These are phyloP conservation scores for Plasmopara viticola DNA, from an alignment of 352 stramenopile species.

Conservation along the genomic window DNA sequence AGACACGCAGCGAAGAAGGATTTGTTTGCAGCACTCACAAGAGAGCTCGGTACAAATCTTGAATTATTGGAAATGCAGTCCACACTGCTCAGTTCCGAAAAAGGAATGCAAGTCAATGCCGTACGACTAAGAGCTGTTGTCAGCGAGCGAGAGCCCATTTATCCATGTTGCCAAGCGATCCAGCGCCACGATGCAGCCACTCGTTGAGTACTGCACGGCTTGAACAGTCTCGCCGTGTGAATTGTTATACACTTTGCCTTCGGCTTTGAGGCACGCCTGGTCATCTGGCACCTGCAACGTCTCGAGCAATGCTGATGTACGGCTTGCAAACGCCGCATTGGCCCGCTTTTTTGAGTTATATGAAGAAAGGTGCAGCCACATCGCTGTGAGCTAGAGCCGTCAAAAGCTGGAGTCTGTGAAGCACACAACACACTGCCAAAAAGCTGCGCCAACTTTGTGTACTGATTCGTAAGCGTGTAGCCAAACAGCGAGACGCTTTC, in stretches of 20 bases:
- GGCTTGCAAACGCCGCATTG: constrained; percentile 24
- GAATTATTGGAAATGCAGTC: constrained; percentile 31
- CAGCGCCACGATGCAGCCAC: constrained; percentile 43
- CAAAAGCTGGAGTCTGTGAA: constrained; percentile 39
- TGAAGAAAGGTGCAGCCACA: constrained; percentile 52
- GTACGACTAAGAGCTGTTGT: constrained; percentile 21
- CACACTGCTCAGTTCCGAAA: constrained; percentile 32
- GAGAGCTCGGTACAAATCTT: constrained; percentile 24
- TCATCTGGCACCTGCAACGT: constrained; percentile 47
- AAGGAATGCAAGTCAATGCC: constrained; percentile 35
- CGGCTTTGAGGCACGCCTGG: constrained; percentile 45
- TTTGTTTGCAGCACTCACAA: constrained; percentile 23
- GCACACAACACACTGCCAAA: constrained; percentile 46
- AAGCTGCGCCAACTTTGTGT: constrained; percentile 50
- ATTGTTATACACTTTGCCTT: constrained; percentile 43
- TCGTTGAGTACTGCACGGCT: constrained; percentile 20
- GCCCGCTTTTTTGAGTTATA: constrained; percentile 18
- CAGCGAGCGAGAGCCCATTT: constrained; percentile 28
- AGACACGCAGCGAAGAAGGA: constrained; percentile 42
- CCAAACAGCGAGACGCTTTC: constrained; percentile 38
- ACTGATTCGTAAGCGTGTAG: constrained; percentile 53
- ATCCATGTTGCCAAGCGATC: constrained; percentile 48
- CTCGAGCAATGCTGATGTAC: constrained; percentile 33
- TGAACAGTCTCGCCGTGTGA: constrained; percentile 26
- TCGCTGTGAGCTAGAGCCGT: constrained; percentile 32